Evolutionary conservation across 257 asterid genomes (phyloP), one percentile per base, ranked within the genome.

Genomic region (Mentha longifolia): DNA sequence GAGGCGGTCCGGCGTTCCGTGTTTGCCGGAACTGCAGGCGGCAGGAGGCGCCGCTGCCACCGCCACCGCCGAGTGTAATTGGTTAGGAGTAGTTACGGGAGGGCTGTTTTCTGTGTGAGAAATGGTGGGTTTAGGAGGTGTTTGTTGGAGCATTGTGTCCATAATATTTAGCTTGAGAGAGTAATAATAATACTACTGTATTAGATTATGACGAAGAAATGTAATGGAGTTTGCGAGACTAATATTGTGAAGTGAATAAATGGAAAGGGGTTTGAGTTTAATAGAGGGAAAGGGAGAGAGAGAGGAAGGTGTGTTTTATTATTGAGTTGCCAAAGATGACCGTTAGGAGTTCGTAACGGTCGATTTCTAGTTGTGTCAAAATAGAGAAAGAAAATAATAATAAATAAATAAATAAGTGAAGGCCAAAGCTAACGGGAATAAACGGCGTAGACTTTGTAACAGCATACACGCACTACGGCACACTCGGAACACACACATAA

Each of bases 1-100:
- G 13, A 91, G 87, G 28, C 85, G 78, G 64, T 81, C 85, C 0
- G 95, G 96, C 1, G 78, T 78, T 57, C 72, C 72, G 28, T 46
- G 78, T 30, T 68, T 81, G 52, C 81, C 74, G 14, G 83, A 43
- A 55, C 43, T 70, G 3, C 67, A 62, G 12, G 41, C 55, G 10
- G 67, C n/a, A 7, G 65, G 59, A 41, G 20, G 58, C 13, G 82
- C 65, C n/a, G n/a, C n/a, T n/a, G n/a, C n/a, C n/a, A n/a, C n/a
- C n/a, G n/a, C n/a, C n/a, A n/a, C n/a, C 13, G 82, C 65, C 13
- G 79, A 70, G n/a, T 82, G 70, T 39, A 60, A 70, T 33, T 67
- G 81, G 55, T 68, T 65, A 1, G 49, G 55, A 49, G 16, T n/a
- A 49, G 22, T 15, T 5, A 35, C 5, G 4, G 51, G 59, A 22